Base-by-base conservation (phyloP, 2,329 filamentous ascomycete genomes). In the Coccinonectria pachysandricola region DNA sequence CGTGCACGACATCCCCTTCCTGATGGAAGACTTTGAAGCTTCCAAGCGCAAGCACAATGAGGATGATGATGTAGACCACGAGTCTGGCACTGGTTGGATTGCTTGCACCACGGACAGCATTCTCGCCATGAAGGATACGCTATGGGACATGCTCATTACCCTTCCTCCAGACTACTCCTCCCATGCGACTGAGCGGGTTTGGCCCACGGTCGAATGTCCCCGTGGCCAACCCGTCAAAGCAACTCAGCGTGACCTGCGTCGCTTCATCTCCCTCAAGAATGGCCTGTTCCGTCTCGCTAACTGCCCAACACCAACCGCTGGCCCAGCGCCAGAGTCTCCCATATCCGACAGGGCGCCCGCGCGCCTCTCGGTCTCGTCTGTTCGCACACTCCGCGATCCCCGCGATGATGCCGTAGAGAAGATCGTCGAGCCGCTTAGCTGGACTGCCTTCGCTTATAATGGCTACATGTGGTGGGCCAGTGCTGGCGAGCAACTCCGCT, bases 101-200 rank as follows among this genome's bases (percentile, higher is more conserved):
- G 91, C 88, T 8, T 95, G 87, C 54, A 95, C 88, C 3, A 96
- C 88, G 2, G 91, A 98, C 57, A 88, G 82, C 47, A 91, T 98
- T 32, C 68, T 98, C 9, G 76, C 75, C 23, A 80, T 84, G 54
- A 96, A 96, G 59, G 72, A 77, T 26, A 71, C 80, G 3, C 70
- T 98, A 3, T 96, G 86, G 65, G 91, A 98, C 50, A 68, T 95
- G 43, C 69, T 95, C 19, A 78, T 96, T 34, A 84, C 83, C 28
- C 70, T 96, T 47, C 84, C 86, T 1, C 67, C 75, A 1, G 53
- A 68, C 5, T 62, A 78, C 42, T 57, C 71, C 4, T 59, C 70
- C 27, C 60, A 73, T 22, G 69, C 69, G 6, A 61, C 65, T 14
- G 64, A 71, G 39, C 76, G 68, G 40, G 59, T 69, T 11, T 95